These are phyloP conservation scores for Rugonectria rugulosa DNA, from an alignment of 2,329 filamentous ascomycete genomes.

Conservation along the genomic window DNA sequence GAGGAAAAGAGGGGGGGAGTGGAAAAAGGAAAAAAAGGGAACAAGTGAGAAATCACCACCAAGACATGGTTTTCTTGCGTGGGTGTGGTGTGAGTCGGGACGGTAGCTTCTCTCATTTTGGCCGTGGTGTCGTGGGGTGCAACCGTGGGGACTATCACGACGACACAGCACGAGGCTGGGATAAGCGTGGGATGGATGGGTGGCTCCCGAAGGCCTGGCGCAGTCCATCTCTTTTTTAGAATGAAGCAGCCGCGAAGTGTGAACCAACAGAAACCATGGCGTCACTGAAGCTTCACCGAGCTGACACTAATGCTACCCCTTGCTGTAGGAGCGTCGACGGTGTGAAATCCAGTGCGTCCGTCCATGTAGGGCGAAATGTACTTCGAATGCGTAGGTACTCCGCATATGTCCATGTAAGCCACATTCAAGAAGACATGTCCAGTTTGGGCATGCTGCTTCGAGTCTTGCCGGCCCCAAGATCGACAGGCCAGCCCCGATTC, in stretches of 20 bases:
- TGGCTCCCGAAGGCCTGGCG: slow-evolving; percentile 8
- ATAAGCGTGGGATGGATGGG: slow-evolving; percentile 27
- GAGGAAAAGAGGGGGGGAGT: neutral
- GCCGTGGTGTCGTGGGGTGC: slow-evolving; percentile 32
- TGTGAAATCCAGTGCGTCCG: neutral
- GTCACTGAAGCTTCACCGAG: slow-evolving; percentile 27
- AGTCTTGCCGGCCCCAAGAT: slow-evolving; percentile 27
- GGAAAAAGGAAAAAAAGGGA: neutral
- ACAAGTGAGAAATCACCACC: slow-evolving; percentile 8
- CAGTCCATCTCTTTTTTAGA: slow-evolving; percentile 11
- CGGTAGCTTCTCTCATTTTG: slow-evolving; percentile 21
- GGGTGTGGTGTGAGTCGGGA: slow-evolving; percentile 33
- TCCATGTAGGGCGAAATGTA: neutral
- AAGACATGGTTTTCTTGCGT: slow-evolving; percentile 11
- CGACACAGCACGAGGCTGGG: neutral
- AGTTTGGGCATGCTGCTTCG: slow-evolving; percentile 31
- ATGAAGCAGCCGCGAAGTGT: slow-evolving; percentile 18
- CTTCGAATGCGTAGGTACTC: neutral
- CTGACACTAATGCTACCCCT: slow-evolving; percentile 15
- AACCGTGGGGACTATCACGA: slow-evolving; percentile 29
- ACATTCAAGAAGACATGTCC: slow-evolving; percentile 15
- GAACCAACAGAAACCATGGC: slow-evolving; percentile 31
- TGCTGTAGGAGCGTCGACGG: slow-evolving; percentile 9
- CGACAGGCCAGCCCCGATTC: slow-evolving; percentile 32
- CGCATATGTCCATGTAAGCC: neutral